phyloP scores from a whole-genome alignment of 768 basidiomycete genomes.

The Gymnopilus junonius region DNA sequence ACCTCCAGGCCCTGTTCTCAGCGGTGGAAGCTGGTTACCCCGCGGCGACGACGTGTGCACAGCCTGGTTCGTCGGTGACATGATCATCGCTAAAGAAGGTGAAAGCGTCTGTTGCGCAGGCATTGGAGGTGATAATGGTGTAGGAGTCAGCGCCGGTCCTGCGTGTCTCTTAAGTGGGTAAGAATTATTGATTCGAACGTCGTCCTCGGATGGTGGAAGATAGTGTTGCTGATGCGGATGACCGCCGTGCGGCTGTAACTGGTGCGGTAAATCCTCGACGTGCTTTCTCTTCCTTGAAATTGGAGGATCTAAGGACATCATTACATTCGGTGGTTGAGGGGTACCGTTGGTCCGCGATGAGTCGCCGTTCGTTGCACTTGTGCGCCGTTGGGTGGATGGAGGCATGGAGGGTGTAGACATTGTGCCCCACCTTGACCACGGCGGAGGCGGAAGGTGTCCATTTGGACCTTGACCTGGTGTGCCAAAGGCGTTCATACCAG shows the following conservation, averaged over 20 bases:
- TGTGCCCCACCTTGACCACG: conserved; percentile 55
- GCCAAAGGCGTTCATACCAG: conserved; percentile 19
- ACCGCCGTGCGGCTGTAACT: conserved; percentile 21
- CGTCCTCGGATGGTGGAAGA: conserved; percentile 21
- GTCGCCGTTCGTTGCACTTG: conserved; percentile 32
- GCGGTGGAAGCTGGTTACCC: conserved; percentile 36
- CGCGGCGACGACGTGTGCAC: conserved; percentile 43
- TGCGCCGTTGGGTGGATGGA: conserved; percentile 46
- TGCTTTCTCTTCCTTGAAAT: conserved; percentile 52
- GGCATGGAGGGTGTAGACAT: conserved; percentile 50
- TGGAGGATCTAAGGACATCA: conserved; percentile 27
- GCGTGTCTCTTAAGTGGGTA: conserved; percentile 41
- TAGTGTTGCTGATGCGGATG: conserved; percentile 18
- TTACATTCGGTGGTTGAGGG: conserved; percentile 34
- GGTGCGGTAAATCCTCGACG: conserved; percentile 37
- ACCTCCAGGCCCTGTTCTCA: conserved; percentile 24
- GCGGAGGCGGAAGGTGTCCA: conserved; percentile 36
- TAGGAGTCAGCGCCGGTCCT: conserved; percentile 33
- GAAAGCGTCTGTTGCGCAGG: conserved; percentile 56
- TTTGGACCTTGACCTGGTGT: conserved; percentile 13
- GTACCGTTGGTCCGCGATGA: conserved; percentile 33
- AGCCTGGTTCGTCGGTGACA: conserved; percentile 55
- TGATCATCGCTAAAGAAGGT: conserved; percentile 66
- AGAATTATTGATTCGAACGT: conserved; percentile 26
- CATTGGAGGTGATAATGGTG: conserved; percentile 35